Evolutionary conservation across 345 rosid species (phyloP).

Genomic region (Pistacia vera): DNA sequence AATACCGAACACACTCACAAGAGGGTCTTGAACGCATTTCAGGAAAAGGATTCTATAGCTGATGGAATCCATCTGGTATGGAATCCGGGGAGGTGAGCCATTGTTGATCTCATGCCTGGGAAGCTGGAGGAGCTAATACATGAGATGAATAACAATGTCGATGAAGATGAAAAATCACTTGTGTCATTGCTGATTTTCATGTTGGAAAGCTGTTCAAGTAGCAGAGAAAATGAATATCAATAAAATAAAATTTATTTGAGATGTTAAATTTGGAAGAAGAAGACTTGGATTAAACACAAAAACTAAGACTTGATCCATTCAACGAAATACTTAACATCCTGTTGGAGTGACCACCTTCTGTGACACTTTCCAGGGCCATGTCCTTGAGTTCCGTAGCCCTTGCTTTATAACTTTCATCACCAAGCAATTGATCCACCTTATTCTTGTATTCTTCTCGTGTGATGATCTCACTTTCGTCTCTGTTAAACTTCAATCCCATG

Average conservation of each 20-base stretch:
- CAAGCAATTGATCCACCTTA: slow-evolving; percentile 34
- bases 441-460: slow-evolving; percentile 28
- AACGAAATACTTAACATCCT: slow-evolving; percentile 13
- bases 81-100: neutral
- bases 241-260: slow-evolving; percentile 6
- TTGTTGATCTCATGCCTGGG: neutral
- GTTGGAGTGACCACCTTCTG: slow-evolving; percentile 23
- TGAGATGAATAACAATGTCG: neutral
- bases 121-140: slow-evolving; percentile 11
- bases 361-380: slow-evolving; percentile 15
- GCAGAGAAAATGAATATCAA: slow-evolving; percentile 16
- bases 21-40: neutral
- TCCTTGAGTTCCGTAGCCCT: slow-evolving; percentile 27
- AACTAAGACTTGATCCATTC: slow-evolving; percentile 21
- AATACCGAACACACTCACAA: slow-evolving; percentile 16
- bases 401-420: slow-evolving; percentile 18
- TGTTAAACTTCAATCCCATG: slow-evolving; percentile 44
- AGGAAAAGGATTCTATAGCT: neutral
- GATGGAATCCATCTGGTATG: neutral
- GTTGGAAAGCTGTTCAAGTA: slow-evolving; percentile 33
- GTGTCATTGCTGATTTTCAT: slow-evolving; percentile 12
- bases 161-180: slow-evolving; percentile 7
- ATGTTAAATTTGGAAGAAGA: no score
- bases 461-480: slow-evolving; percentile 25
- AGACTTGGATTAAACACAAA: no score